Percentiles rank a stretch among this genome's conserved stretches.
Evolutionary conservation across 2,329 filamentous ascomycete species (phyloP).

Genomic region (Sphaerulina vaccinii): DNA sequence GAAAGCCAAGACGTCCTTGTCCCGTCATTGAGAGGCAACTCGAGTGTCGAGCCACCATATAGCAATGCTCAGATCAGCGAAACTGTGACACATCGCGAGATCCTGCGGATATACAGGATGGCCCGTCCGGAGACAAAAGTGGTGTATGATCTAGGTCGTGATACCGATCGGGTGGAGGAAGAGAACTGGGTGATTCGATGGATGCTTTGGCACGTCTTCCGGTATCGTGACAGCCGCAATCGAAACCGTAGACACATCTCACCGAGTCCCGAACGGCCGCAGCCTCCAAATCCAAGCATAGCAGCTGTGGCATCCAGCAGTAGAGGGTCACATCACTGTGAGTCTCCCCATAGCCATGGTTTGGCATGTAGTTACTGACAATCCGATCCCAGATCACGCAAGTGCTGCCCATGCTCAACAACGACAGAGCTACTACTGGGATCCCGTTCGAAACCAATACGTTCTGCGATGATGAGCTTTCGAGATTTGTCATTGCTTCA

Average conservation of each 20-base stretch:
- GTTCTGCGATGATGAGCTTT: slow-evolving; percentile 17
- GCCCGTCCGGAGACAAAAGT: slow-evolving; percentile 42
- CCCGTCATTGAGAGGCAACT: slow-evolving; percentile 36
- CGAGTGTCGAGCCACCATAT: slow-evolving; percentile 41
- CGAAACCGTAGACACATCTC: slow-evolving; percentile 29
- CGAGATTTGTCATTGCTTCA: neutral
- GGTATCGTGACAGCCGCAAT: slow-evolving; percentile 48
- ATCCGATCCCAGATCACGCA: neutral
- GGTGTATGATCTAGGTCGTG: slow-evolving; percentile 45
- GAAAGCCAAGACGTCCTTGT: slow-evolving; percentile 41
- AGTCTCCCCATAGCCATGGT: slow-evolving; percentile 9
- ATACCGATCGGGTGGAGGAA: slow-evolving; percentile 42
- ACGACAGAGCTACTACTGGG: slow-evolving; percentile 34
- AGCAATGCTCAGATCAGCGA: slow-evolving; percentile 50
- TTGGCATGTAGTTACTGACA: neutral
- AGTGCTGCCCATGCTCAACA: slow-evolving; percentile 14
- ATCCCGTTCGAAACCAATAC: slow-evolving; percentile 33
- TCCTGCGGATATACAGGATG: slow-evolving; percentile 42
- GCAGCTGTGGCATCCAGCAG: slow-evolving; percentile 9
- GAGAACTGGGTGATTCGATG: slow-evolving; percentile 54
- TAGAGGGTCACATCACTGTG: slow-evolving; percentile 12
- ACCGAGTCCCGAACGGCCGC: slow-evolving; percentile 23
- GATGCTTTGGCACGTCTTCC: slow-evolving; percentile 54
- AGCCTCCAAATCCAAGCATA: slow-evolving; percentile 17
- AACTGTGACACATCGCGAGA: slow-evolving; percentile 48